Conservation (phyloP, 495 filamentous ascomycete species). For the Hypoxylon intermedium region DNA sequence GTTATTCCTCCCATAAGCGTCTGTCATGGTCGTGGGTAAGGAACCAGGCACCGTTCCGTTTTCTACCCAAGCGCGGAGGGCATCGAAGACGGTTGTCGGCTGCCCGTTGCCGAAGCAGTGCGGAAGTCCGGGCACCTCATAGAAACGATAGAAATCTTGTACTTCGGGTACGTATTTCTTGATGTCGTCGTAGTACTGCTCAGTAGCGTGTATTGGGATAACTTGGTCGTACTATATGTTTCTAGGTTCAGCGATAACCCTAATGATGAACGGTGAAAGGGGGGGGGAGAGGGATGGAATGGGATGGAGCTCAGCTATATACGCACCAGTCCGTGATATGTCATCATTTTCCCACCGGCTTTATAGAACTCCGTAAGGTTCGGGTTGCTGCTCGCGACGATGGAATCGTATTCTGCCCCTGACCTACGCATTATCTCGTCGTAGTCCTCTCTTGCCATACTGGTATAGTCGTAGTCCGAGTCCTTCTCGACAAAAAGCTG, state of each 20-base stretch:
- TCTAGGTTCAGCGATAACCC: neutral
- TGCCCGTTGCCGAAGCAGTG: conserved; percentile 46
- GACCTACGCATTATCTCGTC: conserved; percentile 40
- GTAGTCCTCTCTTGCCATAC: conserved; percentile 29
- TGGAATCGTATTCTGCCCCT: conserved; percentile 38
- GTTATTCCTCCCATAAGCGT: conserved; percentile 10
- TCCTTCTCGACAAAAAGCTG: conserved; percentile 34
- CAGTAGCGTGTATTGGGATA: conserved; percentile 34
- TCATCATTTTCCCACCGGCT: conserved; percentile 53
- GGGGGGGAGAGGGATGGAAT: neutral
- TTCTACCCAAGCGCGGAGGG: conserved; percentile 47
- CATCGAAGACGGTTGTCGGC: conserved; percentile 35
- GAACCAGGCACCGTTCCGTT: conserved; percentile 41
- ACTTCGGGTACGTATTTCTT: conserved; percentile 14
- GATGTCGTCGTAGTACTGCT: conserved; percentile 41
- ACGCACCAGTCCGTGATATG: conserved; percentile 53
- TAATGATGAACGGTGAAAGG: neutral
- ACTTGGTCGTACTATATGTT: conserved; percentile 29
- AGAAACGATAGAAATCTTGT: conserved; percentile 43
- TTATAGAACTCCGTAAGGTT: conserved; percentile 50
- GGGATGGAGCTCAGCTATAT: conserved; percentile 31
- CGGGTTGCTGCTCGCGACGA: conserved; percentile 48
- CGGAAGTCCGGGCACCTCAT: conserved; percentile 41
- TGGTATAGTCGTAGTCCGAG: conserved; percentile 21
- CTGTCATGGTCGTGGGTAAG: conserved; percentile 21